phyloP scores from a whole-genome alignment of 176 grass and related monocot species.

The Puya raimondii region DNA sequence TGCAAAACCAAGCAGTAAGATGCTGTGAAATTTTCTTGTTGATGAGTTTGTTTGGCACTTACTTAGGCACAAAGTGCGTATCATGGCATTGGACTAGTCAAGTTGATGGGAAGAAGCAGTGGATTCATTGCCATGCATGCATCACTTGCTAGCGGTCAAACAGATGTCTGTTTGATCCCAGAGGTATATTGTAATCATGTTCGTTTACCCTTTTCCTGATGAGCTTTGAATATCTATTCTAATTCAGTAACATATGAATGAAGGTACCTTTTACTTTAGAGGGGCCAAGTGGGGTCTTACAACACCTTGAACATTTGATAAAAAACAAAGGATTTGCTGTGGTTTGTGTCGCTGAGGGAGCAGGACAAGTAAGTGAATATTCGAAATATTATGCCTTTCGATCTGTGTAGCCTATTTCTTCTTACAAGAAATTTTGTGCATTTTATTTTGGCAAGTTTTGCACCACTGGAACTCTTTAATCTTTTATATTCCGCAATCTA shows the following conservation, averaged over 20 bases:
- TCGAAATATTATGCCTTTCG: slow-evolving; percentile 2
- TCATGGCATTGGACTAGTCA: slow-evolving; percentile 90
- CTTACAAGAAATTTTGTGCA: not conserved
- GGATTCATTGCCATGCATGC: slow-evolving; percentile 99
- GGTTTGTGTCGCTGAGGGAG: slow-evolving; percentile 90
- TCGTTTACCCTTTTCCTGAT: slow-evolving; percentile 4
- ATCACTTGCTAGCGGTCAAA: slow-evolving; percentile 90
- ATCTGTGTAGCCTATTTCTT: slow-evolving; percentile 1
- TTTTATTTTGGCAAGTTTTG: not conserved
- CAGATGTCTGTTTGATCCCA: slow-evolving; percentile 87
- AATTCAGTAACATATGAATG: slow-evolving; percentile 16
- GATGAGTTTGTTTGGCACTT: not conserved
- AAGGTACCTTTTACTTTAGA: slow-evolving; percentile 84
- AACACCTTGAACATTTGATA: slow-evolving; percentile 76
- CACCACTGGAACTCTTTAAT: not conserved
- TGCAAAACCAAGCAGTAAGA: no score
- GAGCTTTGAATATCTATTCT: not conserved
- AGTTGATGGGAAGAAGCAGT: slow-evolving; percentile 95
- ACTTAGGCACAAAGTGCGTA: slow-evolving; percentile 81
- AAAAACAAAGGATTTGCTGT: slow-evolving; percentile 83
- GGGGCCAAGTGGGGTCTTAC: slow-evolving; percentile 64
- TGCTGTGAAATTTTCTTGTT: not conserved
- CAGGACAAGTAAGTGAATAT: slow-evolving; percentile 66
- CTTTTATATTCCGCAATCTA: no score
- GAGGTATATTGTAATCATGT: slow-evolving; percentile 50